Base-by-base conservation (phyloP, 1,284 basidiomycete genomes). In the Austroboletus novae-zelandiae region DNA sequence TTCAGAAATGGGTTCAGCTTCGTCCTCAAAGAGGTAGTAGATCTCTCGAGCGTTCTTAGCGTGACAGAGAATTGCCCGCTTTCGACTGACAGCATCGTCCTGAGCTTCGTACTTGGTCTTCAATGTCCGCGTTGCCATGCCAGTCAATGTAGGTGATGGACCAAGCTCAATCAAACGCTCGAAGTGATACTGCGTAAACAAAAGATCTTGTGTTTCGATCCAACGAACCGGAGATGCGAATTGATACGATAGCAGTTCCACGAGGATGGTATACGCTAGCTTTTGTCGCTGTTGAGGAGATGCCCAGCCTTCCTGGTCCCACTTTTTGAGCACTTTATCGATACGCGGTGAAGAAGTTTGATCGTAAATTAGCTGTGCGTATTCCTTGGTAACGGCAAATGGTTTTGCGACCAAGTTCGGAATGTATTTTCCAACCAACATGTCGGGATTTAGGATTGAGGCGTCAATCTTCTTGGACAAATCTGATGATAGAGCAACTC, bases 401-500 rank as follows among this genome's bases (percentile, higher is more conserved):
- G 95, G 94, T 69, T 90, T 86, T 58, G 96, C 96, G 59, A 98
- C 86, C 60, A 99, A 80, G 75, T 98, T 99, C 48, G 96, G 97
- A 48, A 99, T 96, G 73, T 99, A 99, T 72, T 92, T 94, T 58
- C 88, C 91, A 51, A 96, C 76, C 49, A 98, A 81, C 73, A 92
- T 88, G 70, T 97, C 94, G 44, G 91, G 94, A 71, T 96, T 91
- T 65, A 96, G 81, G 60, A 94, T 85, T 34, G 83, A 80, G 3
- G 92, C 80, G 65, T 97, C 93, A 72, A 99, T 94, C 76, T 98
- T 98, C 84, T 98, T 98, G 45, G 94, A 96, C 18, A 99, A 78
- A 71, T 98, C 95, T 91, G 51, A 17, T 17, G 36, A 27, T 55
- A 30, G 9, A n/a, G 14, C 56, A 57, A 57, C 61, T 66, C 30